Conservation (phyloP, 1,139 yeast genomes). For the Eremothecium coryli region DNA sequence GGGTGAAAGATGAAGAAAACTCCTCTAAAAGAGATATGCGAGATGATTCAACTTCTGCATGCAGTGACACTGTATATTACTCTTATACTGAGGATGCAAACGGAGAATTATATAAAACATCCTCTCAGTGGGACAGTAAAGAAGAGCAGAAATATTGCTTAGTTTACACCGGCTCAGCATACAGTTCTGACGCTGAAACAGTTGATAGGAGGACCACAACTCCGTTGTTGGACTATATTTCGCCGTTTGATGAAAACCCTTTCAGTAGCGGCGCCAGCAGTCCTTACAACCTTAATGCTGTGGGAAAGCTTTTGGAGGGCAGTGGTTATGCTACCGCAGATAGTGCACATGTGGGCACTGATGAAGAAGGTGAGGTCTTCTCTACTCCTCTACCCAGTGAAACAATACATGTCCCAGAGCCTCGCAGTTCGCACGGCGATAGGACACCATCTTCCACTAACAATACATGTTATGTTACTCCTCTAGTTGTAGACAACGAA, state of each 20-base stretch:
- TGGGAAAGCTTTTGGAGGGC: background rate
- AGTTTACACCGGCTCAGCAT: slow-evolving; percentile 9
- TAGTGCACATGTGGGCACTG: no score
- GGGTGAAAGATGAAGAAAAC: no score
- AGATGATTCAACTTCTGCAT: slow-evolving; percentile 1
- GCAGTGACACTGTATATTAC: slow-evolving; percentile 10
- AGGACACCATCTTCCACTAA: no score
- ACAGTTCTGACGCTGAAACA: slow-evolving; percentile 8
- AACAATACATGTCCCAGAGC: no score
- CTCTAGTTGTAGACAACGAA: no score
- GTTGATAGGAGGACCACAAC: background rate
- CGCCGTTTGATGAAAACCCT: slow-evolving; percentile 11
- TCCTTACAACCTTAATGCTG: background rate
- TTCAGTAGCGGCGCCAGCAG: background rate
- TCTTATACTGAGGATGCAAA: slow-evolving; percentile 8
- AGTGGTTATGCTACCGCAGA: background rate
- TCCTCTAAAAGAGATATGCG: no score
- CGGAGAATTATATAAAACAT: background rate
- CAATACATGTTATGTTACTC: no score
- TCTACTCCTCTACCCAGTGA: no score
- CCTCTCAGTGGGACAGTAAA: background rate
- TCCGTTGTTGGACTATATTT: slow-evolving; percentile 6
- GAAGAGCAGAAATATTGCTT: slow-evolving; percentile 6
- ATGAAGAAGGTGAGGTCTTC: no score
- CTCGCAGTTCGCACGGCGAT: no score